phyloP scores from a whole-genome alignment of 352 stramenopile species.

The Phytophthora parvispora region DNA sequence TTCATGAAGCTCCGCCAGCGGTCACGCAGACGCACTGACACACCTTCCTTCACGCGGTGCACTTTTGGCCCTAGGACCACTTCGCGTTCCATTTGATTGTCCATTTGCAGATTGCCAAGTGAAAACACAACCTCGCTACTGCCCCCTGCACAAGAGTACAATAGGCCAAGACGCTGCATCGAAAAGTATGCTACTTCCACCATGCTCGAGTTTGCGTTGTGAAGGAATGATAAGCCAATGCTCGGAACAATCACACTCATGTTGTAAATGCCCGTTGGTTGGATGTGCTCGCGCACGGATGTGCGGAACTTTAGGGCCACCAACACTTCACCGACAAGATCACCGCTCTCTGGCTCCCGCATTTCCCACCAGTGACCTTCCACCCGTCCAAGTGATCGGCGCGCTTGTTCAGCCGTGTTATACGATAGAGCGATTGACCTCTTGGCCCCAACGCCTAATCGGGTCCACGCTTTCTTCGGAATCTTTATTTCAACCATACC shows the following conservation, averaged over 20 bases:
- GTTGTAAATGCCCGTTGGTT: conserved; percentile 76
- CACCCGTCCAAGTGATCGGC: conserved; percentile 71
- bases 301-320: conserved; percentile 88
- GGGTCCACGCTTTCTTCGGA: conserved; percentile 86
- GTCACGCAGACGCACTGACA: conserved; percentile 86
- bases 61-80: conserved; percentile 88
- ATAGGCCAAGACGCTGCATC: conserved; percentile 77
- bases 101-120: conserved; percentile 90
- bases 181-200: conserved; percentile 91
- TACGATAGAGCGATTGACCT: conserved; percentile 83
- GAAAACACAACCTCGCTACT: conserved; percentile 88
- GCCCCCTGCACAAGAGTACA: conserved; percentile 83
- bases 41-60: conserved; percentile 87
- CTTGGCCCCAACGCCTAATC: conserved; percentile 70
- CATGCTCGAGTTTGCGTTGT: conserved; percentile 86
- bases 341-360: conserved; percentile 74
- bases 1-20: conserved; percentile 88
- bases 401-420: conserved; percentile 79
- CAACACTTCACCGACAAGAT: conserved; percentile 84
- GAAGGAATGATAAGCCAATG: conserved; percentile 85
- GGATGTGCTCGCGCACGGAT: conserved; percentile 58
- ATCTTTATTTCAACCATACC: conserved; percentile 86
- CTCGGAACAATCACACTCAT: conserved; percentile 85
- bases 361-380: conserved; percentile 92
- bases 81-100: conserved; percentile 92